Conservation (phyloP, 139 green algal species). For the Diplosphaera chodatii region DNA sequence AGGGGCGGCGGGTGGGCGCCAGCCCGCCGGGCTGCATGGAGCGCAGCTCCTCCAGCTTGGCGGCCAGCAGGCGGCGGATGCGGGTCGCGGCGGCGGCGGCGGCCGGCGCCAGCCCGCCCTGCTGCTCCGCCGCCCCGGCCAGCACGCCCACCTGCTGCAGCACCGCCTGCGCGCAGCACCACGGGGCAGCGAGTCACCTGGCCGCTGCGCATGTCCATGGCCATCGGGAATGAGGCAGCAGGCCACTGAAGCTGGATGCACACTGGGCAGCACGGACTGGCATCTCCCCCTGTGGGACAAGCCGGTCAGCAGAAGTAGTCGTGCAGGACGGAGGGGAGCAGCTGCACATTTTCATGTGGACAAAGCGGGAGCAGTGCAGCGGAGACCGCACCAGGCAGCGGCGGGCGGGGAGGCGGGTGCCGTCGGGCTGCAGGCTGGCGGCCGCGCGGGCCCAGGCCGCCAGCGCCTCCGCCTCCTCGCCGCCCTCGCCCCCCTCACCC, state of each 20-base stretch:
- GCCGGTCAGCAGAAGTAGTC: too few relatives aligned
- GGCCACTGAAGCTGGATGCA: too few relatives aligned
- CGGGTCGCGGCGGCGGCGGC: slow-evolving; percentile 21
- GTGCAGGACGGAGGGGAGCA: too few relatives aligned
- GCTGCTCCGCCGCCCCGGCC: slow-evolving; percentile 5
- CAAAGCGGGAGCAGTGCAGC: too few relatives aligned
- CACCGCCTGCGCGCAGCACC: slow-evolving; percentile 15
- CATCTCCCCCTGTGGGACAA: too few relatives aligned
- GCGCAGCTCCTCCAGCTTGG: slow-evolving; percentile 42
- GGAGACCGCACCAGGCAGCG: slow-evolving; percentile 36
- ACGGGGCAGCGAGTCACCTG: too few relatives aligned
- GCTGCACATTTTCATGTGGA: too few relatives aligned
- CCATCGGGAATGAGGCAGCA: too few relatives aligned
- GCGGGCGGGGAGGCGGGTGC: slow-evolving; percentile 21
- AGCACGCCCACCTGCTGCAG: slow-evolving; percentile 25
- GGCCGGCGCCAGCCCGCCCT: slow-evolving; percentile 23
- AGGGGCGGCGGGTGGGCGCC: not conserved
- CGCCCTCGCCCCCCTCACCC: not conserved
- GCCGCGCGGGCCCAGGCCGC: slow-evolving; percentile 29
- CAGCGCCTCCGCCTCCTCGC: slow-evolving; percentile 23
- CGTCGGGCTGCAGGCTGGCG: slow-evolving; percentile 46
- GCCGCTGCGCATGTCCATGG: too few relatives aligned
- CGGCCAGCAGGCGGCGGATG: slow-evolving; percentile 32
- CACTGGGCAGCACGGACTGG: too few relatives aligned
- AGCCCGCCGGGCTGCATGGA: not conserved